A percentile compares a stretch with the other conserved stretches of the same genome.
phyloP scores from a whole-genome alignment of 306 rosid species.

The Inga oerstediana region DNA sequence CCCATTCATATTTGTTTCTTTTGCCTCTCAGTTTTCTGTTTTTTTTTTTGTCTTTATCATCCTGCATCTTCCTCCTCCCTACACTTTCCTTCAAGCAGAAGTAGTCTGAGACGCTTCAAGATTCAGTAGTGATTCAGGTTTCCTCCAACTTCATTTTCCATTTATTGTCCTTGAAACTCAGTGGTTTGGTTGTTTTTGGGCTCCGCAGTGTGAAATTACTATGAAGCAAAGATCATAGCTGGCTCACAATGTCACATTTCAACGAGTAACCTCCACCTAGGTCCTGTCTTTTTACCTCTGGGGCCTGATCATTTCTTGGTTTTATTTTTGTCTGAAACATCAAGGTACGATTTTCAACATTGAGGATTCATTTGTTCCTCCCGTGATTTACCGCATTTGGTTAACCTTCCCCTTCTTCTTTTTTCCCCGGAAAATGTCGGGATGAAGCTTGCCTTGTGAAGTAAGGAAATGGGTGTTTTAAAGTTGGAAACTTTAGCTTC shows the following conservation, averaged over 20 bases:
- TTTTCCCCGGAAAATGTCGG: neutral
- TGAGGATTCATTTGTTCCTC: neutral
- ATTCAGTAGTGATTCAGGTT: slow-evolving; percentile 27
- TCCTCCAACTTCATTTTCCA: slow-evolving; percentile 39
- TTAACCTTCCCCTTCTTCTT: neutral
- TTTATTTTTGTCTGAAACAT: slow-evolving; percentile 27
- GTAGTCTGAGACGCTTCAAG: slow-evolving; percentile 4
- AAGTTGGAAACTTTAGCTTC: neutral
- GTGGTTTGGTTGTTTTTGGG: slow-evolving; percentile 9
- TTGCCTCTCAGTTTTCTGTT: neutral
- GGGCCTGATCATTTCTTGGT: slow-evolving; percentile 29
- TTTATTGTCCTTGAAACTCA: slow-evolving; percentile 26
- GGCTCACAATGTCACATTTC: neutral
- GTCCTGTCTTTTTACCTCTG: slow-evolving; percentile 3
- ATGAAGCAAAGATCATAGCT: neutral
- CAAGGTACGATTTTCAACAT: slow-evolving; percentile 37
- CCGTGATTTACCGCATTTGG: slow-evolving; percentile 11
- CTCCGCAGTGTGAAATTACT: slow-evolving; percentile 14
- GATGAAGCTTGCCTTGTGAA: slow-evolving; percentile 2
- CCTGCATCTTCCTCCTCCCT: slow-evolving; percentile 6
- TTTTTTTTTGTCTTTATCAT: slow-evolving; percentile 6
- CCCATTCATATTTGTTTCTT: neutral
- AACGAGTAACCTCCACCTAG: neutral
- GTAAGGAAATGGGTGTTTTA: neutral
- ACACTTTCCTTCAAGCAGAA: neutral